Percentiles rank a stretch among this genome's conserved stretches.
phyloP scores from a whole-genome alignment of 805 yeast species.

The Wickerhamomyces strasburgensis region DNA sequence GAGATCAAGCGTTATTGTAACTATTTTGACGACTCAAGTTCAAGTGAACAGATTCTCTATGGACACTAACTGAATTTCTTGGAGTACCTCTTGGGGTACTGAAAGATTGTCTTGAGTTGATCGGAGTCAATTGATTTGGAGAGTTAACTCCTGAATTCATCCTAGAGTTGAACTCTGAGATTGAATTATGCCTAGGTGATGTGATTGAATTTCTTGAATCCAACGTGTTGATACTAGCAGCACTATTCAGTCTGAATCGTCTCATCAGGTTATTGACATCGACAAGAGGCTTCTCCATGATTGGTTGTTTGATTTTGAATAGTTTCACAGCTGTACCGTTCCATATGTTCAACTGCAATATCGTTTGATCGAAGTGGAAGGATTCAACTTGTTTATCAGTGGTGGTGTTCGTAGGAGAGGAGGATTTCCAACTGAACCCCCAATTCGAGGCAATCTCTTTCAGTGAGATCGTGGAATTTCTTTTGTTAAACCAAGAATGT shows the following conservation, averaged over 20 bases:
- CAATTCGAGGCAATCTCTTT: constrained; percentile 34
- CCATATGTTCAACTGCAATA: constrained; percentile 20
- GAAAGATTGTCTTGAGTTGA: constrained; percentile 24
- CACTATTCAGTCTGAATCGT: constrained; percentile 30
- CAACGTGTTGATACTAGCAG: constrained; percentile 19
- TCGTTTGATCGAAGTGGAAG: constrained; percentile 17
- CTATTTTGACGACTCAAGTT: constrained; percentile 18
- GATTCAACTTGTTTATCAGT: constrained; percentile 6
- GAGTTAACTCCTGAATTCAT: constrained; percentile 18
- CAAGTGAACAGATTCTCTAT: constrained; percentile 16
- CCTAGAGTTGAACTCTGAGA: constrained; percentile 5
- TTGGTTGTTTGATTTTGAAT: constrained; percentile 34
- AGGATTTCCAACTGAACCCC: constrained; percentile 28
- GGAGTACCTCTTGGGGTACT: constrained; percentile 24
- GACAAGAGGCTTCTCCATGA: constrained; percentile 36
- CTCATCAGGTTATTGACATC: constrained; percentile 37
- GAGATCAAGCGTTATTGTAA: constrained; percentile 5
- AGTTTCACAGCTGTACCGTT: constrained; percentile 16
- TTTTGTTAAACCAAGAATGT: constrained; percentile 21
- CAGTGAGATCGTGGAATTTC: constrained; percentile 20
- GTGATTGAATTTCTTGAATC: constrained; percentile 13
- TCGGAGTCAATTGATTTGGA: constrained; percentile 25
- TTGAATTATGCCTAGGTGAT: constrained; percentile 11
- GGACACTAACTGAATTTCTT: constrained; percentile 20
- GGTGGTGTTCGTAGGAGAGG: constrained; percentile 4